These are phyloP conservation scores for Colletotrichum simmondsii DNA, from an alignment of 2,329 filamentous ascomycete genomes.

Conservation along the genomic window DNA sequence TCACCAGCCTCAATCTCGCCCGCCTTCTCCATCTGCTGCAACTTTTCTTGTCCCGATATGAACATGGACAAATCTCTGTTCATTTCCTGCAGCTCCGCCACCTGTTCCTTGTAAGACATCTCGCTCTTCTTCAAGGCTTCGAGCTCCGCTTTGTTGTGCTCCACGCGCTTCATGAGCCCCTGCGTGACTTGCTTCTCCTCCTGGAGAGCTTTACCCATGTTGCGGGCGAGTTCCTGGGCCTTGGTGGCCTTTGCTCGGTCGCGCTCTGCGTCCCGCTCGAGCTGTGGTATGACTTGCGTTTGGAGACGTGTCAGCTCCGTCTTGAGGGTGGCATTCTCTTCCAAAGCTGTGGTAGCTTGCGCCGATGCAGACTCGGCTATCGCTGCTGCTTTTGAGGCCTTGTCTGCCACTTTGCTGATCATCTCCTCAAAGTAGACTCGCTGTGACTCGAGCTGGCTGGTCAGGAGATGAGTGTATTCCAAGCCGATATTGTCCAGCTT, in stretches of 20 bases:
- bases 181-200: conserved; percentile 90
- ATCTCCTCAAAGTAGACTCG: conserved; percentile 94
- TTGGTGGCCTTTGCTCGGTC: background rate
- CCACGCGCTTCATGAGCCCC: conserved; percentile 84
- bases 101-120: conserved; percentile 68
- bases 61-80: conserved; percentile 90
- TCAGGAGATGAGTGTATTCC: conserved; percentile 94
- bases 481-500: conserved; percentile 83
- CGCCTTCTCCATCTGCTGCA: conserved; percentile 75
- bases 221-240: no score
- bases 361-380: conserved; percentile 71
- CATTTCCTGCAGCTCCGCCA: conserved; percentile 82
- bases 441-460: conserved; percentile 92
- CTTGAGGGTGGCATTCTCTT: conserved; percentile 46
- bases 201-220: no score
- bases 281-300: conserved; percentile 68
- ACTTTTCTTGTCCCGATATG: conserved; percentile 83
- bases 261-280: no score
- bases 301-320: conserved; percentile 62
- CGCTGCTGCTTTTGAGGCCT: conserved; percentile 79
- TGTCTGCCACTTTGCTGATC: conserved; percentile 88
- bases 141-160: conserved; percentile 74
- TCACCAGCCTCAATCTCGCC: conserved; percentile 74
- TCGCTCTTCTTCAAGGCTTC: conserved; percentile 67
- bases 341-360: conserved; percentile 61